Evolutionary conservation across 345 rosid species (phyloP), one percentile per base, ranked within the genome.

Genomic region (Brassica incana): DNA sequence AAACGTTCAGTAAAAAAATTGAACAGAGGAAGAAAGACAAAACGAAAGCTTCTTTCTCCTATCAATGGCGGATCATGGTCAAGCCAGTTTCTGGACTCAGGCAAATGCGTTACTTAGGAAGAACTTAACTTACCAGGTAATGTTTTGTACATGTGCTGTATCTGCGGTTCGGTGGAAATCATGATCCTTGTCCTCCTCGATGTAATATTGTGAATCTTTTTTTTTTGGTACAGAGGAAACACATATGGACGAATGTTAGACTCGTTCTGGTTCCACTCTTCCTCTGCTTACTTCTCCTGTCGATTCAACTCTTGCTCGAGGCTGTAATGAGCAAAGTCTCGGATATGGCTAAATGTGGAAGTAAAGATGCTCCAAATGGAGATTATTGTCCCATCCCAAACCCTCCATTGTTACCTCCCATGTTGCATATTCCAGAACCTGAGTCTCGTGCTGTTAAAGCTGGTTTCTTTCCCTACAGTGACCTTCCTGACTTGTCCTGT

Each of bases 71-170:
- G 84, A 78, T 72, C 76, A 82, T 69, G 85, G 84, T 75, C 85
- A 84, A 65, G 77, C 90, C 54, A 83, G 89, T 82, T 92, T 87
- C 88, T 75, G 91, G 84, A 77, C 90, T 68, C 99, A 89, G 75
- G 88, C 92, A 56, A 88, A 89, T 79, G 97, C 97, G 79, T 82
- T 95, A 78, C 89, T 91, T 61, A 82, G 94, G 20, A 95, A 92
- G 85, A 95, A 91, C 84, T 82, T 91, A 85, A 91, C 89, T 60
- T 91, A 72, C 73, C 99, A 95, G 95, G 99, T 95, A 35, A 36
- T 67, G 23, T 14, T 66, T 54, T 15, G 61, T 54, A 54, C 23
- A 54, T 54, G 61, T 16, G 61, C 18, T 54, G 23, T 54, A 5
- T 65, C 23, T 64, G 11, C 27, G 25, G 20, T 15, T 54, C 25